Conservation (phyloP, 1,139 yeast genomes). For the Pichia sp. region DNA sequence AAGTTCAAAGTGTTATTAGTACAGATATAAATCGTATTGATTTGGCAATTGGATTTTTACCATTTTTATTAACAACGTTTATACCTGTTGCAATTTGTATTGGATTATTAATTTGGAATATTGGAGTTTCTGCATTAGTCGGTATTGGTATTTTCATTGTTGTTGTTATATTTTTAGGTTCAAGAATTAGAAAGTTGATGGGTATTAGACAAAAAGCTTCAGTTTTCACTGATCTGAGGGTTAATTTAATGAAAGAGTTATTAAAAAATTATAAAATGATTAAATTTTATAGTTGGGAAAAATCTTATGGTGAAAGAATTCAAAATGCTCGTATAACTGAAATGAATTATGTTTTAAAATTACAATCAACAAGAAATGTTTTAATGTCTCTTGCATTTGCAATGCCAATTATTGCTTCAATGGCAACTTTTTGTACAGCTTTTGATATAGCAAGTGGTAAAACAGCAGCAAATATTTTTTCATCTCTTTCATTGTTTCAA, state of each 20-base stretch:
- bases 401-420: conserved; percentile 40
- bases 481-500: conserved; percentile 73
- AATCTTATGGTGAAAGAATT: conserved; percentile 37
- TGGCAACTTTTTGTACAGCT: conserved; percentile 62
- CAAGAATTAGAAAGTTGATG: conserved; percentile 36
- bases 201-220: conserved; percentile 40
- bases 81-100: conserved; percentile 50
- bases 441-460: conserved; percentile 46
- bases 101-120: conserved; percentile 57
- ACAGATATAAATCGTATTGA: conserved; percentile 76
- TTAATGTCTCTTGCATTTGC: conserved; percentile 39
- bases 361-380: conserved; percentile 39
- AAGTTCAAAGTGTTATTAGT: conserved; percentile 65
- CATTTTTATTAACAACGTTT: conserved; percentile 60
- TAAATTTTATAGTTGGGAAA: conserved; percentile 48
- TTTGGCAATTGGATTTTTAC: conserved; percentile 65
- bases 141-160: conserved; percentile 53
- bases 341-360: conserved; percentile 35
- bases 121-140: conserved; percentile 67
- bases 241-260: conserved; percentile 39
- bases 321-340: conserved; percentile 36
- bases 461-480: conserved; percentile 67
- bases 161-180: conserved; percentile 28
- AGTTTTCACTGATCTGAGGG: conserved; percentile 39
- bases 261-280: conserved; percentile 41